Percentiles rank a stretch among this genome's conserved stretches.
phyloP scores from a whole-genome alignment of 495 filamentous ascomycete species.

The Penicillium ucsense region DNA sequence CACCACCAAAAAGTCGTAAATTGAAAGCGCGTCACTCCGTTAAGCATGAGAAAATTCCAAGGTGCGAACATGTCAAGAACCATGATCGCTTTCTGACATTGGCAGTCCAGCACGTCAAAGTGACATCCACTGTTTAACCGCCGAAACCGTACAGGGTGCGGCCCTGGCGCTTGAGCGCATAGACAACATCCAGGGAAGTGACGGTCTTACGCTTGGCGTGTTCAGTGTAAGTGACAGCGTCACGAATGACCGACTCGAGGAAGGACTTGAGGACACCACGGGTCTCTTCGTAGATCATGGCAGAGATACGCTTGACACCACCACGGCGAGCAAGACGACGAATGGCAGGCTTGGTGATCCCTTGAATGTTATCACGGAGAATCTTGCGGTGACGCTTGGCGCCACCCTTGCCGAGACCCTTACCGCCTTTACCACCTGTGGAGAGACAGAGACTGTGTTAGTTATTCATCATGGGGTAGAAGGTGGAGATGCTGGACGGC shows the following conservation, averaged over 20 bases:
- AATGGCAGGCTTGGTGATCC: conserved; percentile 65
- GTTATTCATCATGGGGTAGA: conserved; percentile 2
- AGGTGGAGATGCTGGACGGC: too few species aligned
- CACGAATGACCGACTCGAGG: conserved; percentile 65
- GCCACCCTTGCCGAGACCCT: conserved; percentile 79
- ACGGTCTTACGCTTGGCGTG: conserved; percentile 98
- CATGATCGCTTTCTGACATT: too few species aligned
- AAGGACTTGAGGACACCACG: conserved; percentile 59
- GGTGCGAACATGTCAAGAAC: too few species aligned
- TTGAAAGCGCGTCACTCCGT: too few species aligned
- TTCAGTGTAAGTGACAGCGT: conserved; percentile 97
- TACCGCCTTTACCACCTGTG: conserved; percentile 85
- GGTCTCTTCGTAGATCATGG: conserved; percentile 64
- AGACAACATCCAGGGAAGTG: conserved; percentile 90
- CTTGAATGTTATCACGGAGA: conserved; percentile 98
- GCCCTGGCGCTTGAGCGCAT: conserved; percentile 90
- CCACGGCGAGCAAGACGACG: conserved; percentile 55
- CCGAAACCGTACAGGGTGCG: conserved; percentile 98
- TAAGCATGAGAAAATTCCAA: too few species aligned
- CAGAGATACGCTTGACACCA: conserved; percentile 58
- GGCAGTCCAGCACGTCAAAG: not conserved
- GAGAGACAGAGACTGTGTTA: not conserved
- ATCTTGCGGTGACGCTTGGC: conserved; percentile 99
- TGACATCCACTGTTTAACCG: conserved; percentile 53
- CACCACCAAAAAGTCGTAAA: too few species aligned